Percentiles rank a stretch among this genome's conserved stretches.
Conservation (phyloP, 2,329 filamentous ascomycete species). For the Thyridium curvatum region DNA sequence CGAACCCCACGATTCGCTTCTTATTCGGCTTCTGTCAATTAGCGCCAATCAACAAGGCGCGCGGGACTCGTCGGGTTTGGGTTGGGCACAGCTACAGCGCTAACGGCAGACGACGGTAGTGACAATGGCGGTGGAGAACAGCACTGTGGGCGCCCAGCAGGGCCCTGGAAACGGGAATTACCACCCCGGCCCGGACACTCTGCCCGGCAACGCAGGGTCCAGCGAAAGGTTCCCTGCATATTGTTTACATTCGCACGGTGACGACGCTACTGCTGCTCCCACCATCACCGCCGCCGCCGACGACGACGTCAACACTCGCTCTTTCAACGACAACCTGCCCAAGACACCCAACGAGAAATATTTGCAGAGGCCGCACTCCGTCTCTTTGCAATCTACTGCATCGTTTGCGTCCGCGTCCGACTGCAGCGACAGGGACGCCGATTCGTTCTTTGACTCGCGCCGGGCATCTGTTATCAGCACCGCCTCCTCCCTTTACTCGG, state of each 20-base stretch:
- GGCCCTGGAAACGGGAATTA: no score
- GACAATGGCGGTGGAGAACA: no score
- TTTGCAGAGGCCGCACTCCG: constrained; percentile 13
- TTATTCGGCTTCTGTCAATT: no score
- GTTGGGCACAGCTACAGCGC: no score
- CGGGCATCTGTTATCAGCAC: constrained; percentile 21
- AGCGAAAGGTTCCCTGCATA: constrained; percentile 31
- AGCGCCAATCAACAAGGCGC: no score
- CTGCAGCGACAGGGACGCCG: constrained; percentile 14
- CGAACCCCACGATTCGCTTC: no score
- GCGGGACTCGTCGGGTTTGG: no score
- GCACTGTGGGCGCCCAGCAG: no score
- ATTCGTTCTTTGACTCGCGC: constrained; percentile 18
- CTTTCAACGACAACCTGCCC: constrained; percentile 5
- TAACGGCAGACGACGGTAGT: no score
- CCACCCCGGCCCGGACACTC: neutral
- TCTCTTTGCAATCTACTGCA: constrained; percentile 18
- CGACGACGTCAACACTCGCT: constrained; percentile 1
- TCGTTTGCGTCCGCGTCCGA: constrained; percentile 17
- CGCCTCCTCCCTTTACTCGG: constrained; percentile 12
- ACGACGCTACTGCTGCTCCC: no score
- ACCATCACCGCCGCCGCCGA: constrained; percentile 2
- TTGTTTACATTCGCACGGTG: constrained; percentile 31
- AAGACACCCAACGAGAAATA: constrained; percentile 2
- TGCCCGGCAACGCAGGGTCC: constrained; percentile 28